Evolutionary conservation across 768 basidiomycete genomes (phyloP).

Genomic region (Leccinum ochraceum): DNA sequence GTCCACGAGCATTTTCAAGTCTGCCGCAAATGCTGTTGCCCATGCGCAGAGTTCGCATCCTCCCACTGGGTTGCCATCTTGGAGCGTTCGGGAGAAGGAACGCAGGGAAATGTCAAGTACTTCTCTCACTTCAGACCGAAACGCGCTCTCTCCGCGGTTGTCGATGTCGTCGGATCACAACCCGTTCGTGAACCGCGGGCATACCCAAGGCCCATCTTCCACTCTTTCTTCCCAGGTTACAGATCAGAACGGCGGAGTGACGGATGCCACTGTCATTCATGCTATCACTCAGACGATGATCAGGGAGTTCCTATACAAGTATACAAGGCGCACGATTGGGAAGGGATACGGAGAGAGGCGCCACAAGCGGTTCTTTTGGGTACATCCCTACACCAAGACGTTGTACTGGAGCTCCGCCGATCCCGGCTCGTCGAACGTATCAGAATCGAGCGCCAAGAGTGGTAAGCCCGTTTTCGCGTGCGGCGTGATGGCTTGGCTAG

Average conservation of each 20-base stretch:
- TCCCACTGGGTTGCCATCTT: conserved; percentile 46
- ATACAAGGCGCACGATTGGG: conserved; percentile 86
- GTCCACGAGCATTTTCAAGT: conserved; percentile 82
- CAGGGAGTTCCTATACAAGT: conserved; percentile 97
- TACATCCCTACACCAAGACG: conserved; percentile 99
- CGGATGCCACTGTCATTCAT: conserved; percentile 90
- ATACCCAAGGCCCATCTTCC: conserved; percentile 35
- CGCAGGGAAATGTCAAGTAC: conserved; percentile 64
- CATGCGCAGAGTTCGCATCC: conserved; percentile 49
- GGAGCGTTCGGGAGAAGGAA: conserved; percentile 52
- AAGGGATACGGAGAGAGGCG: conserved; percentile 88
- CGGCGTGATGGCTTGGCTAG: conserved; percentile 8
- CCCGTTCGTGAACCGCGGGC: conserved; percentile 43
- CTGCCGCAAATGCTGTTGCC: conserved; percentile 61
- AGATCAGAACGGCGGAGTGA: conserved; percentile 45
- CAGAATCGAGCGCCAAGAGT: conserved; percentile 94
- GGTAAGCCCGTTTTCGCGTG: conserved; percentile 56
- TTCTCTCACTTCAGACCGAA: conserved; percentile 70
- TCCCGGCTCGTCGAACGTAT: conserved; percentile 84
- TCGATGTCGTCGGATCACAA: conserved; percentile 82
- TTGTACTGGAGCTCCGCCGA: conserved; percentile 96
- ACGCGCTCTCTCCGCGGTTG: conserved; percentile 69
- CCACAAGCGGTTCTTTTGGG: conserved; percentile 98
- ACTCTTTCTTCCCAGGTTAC: conserved; percentile 43
- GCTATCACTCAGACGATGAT: conserved; percentile 99